These are phyloP conservation scores for Cladosporium sp. DNA, from an alignment of 2,329 filamentous ascomycete genomes.

Conservation along the genomic window DNA sequence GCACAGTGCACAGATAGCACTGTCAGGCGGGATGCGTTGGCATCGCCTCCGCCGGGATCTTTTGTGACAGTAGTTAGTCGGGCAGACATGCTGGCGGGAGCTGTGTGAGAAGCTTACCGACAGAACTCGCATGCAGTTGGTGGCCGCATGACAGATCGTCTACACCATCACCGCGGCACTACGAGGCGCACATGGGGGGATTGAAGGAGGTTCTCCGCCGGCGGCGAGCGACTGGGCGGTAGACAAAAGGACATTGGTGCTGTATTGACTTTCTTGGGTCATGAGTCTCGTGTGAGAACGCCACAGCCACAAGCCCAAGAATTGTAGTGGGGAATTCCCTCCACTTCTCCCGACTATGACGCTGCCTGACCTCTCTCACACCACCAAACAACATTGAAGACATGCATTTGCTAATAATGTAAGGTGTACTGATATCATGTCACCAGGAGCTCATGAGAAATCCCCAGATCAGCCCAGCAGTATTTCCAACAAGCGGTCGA, in stretches of 20 bases:
- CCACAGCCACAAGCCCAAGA: too few relatives aligned
- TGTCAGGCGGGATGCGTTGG: slow-evolving; percentile 7
- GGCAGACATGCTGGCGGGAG: not conserved
- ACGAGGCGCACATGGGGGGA: not conserved
- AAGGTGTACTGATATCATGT: not conserved
- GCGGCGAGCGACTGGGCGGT: not conserved
- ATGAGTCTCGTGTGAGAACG: too few relatives aligned
- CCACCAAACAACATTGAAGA: too few relatives aligned
- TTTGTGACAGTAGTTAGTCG: not conserved
- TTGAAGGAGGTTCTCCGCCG: not conserved
- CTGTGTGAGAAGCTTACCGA: not conserved
- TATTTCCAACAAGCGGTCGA: slow-evolving; percentile 5
- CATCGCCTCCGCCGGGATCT: slow-evolving; percentile 10
- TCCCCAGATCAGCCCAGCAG: slow-evolving; percentile 4
- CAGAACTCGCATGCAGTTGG: slow-evolving; percentile 12
- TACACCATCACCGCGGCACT: not conserved
- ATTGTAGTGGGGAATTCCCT: too few relatives aligned
- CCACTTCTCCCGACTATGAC: too few relatives aligned
- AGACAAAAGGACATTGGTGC: too few relatives aligned
- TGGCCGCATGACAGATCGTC: slow-evolving; percentile 6
- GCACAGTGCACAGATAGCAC: slow-evolving; percentile 8
- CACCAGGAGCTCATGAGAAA: slow-evolving; percentile 8
- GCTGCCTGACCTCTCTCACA: too few relatives aligned
- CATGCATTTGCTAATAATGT: too few relatives aligned
- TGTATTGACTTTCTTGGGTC: too few relatives aligned